Base-by-base conservation (phyloP, 2,329 filamentous ascomycete species). In the Dactylellina parvicollis region DNA sequence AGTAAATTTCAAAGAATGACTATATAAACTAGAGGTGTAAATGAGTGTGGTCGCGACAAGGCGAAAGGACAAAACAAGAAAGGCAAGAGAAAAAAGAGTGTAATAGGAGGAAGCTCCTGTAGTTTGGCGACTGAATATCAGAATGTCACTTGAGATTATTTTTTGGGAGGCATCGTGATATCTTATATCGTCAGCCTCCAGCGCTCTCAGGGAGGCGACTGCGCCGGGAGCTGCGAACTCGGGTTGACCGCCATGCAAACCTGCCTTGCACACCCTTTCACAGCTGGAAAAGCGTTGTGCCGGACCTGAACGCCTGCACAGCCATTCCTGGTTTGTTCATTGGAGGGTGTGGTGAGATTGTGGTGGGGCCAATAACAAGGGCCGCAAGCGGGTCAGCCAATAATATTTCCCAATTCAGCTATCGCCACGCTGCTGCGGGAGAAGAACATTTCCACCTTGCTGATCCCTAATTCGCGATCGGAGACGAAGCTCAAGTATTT, bases 311-410 rank as follows among this genome's bases (percentile, higher is more conserved):
- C 42, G 40, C 57, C 59, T 60, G 67, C 52, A 65, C 22, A 32
- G 34, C 46, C 26, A 46, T 52, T 61, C 61, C 67, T 54, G 52
- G 24, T 32, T 32, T 16, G 30, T 9, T 50, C 26, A 72, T 72
- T 72, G 67, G 67, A 52, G 32, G 59, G 42, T 20, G 46, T 42
- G 46, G 59, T 72, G 59, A 72, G 67, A 72, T 72, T 65, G 59
- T 59, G 44, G 67, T 72, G 59, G 67, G 59, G 22, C 67, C 54
- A 30, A 44, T 30, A 34, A 46, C 46, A 44, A 44, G 49, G 54
- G 44, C 55, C 46, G 59, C 47, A 44, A 52, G 28, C 52, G 28
- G 60, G 30, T 54, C 24, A 26, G 42, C 67, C 67, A 72, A 72
- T 72, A 16, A 42, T 10, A 12, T 42, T 16, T 28, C 34, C 16